phyloP scores from a whole-genome alignment of 306 rosid genomes.

The Citrullus colocynthis region DNA sequence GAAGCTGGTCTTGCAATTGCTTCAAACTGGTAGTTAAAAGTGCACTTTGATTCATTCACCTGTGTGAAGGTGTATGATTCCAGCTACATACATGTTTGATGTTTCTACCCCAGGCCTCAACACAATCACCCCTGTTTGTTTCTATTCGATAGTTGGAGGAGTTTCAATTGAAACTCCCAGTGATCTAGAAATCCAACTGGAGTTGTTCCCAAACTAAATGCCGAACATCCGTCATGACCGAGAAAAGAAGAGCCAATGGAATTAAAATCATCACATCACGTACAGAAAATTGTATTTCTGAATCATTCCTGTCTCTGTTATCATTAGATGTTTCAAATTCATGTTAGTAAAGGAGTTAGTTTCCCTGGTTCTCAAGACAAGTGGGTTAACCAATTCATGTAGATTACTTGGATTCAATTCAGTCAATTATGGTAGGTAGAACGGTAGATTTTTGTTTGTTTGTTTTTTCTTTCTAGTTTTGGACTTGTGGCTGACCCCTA shows the following conservation, averaged over 20 bases:
- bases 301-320: neutral
- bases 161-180: neutral
- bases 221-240: neutral
- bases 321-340: neutral
- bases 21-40: neutral
- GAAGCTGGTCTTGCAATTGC: neutral
- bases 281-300: neutral
- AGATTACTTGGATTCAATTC: neutral
- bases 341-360: neutral
- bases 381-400: neutral
- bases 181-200: neutral
- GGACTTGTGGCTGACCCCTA: neutral
- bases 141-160: neutral
- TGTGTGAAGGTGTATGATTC: neutral
- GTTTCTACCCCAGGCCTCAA: neutral
- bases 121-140: neutral
- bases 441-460: neutral
- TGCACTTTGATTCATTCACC: neutral
- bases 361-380: neutral
- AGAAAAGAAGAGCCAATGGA: neutral
- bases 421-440: neutral
- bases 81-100: neutral
- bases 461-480: neutral
- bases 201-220: neutral
- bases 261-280: neutral